Evolutionary conservation across 225 moss, liverwort and hornwort genomes (phyloP), one percentile per base, ranked within the genome.

Genomic region (Marchantia paleacea): DNA sequence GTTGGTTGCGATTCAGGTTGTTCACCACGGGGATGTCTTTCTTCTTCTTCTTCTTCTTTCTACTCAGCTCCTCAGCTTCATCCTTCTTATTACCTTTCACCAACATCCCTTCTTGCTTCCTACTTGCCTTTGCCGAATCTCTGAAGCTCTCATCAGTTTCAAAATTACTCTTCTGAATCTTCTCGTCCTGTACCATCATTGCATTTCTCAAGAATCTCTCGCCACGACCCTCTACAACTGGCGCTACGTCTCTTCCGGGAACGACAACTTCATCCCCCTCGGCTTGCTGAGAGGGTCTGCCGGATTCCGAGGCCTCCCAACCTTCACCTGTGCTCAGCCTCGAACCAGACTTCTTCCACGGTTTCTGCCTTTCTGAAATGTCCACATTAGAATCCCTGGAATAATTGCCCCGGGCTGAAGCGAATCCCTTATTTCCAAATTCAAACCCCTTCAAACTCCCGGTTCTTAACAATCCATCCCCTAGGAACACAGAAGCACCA

Each of bases 201-300:
- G 85, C 85, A 58, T 69, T 69, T 68, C 71, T 83, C 53, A 86
- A 31, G 66, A 83, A 83, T 47, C 86, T 83, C 72, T 86, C 86
- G 12, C 86, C 86, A 3, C 78, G 81, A 63, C 78, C 65, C 66
- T 81, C 81, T 13, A 70, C 74, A 52, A 83, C 86, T 8, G 86
- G 69, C 31, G 47, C 48, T 1, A 60, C 76, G 12, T 73, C 60
- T 25, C 72, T 73, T 9, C 55, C 53, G 8, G 80, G 72, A 20
- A 72, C 47, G 6, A 55, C 0, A 55, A 28, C 29, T 20, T 55
- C 55, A 18, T 75, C 39, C 31, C 18, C 1, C 10, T 57, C 55
- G 58, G 52, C 57, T 51, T 2, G 24, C 68, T 24, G 57, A 28
- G 24, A 4, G 11, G 10, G 8, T 74, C 30, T 26, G 7, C 50